These are phyloP conservation scores for Cornus suecica DNA, from an alignment of 148 eudicot species.

Conservation along the genomic window DNA sequence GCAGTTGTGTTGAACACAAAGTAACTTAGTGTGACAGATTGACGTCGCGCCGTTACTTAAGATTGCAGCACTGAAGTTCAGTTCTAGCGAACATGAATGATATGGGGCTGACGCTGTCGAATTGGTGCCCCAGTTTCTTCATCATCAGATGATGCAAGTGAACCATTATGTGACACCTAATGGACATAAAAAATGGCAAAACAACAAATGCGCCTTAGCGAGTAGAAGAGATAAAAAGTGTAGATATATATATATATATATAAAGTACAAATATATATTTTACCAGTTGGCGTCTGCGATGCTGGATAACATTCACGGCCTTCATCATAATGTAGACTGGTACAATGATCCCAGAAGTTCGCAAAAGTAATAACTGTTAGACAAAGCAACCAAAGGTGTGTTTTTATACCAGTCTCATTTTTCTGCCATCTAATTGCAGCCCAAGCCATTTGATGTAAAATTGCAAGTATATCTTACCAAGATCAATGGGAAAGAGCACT, in stretches of 20 bases:
- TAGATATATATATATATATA: neutral
- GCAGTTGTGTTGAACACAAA: neutral
- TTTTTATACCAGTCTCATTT: neutral
- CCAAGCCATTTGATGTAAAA: neutral
- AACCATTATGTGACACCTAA: conserved; percentile 21
- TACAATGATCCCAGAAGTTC: conserved; percentile 37
- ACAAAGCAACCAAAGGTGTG: neutral
- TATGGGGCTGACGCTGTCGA: conserved; percentile 1
- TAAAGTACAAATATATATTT: too few relatives aligned
- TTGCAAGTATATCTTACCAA: conserved; percentile 39
- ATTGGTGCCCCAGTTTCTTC: conserved; percentile 27
- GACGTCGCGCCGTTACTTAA: neutral
- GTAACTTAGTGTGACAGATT: neutral
- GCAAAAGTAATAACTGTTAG: conserved; percentile 34
- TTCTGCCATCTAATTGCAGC: neutral
- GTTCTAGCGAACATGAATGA: conserved; percentile 3
- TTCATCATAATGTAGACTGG: conserved; percentile 43
- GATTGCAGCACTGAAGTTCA: neutral
- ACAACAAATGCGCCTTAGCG: neutral
- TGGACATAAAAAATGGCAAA: neutral
- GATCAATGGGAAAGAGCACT: conserved; percentile 52
- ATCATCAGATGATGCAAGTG: conserved; percentile 29
- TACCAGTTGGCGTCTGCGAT: conserved; percentile 34
- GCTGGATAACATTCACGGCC: conserved; percentile 31
- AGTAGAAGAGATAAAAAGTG: neutral